Evolutionary conservation across 192 early-diverging fungal genomes (phyloP).

Genomic region (Linnemannia hyalina): DNA sequence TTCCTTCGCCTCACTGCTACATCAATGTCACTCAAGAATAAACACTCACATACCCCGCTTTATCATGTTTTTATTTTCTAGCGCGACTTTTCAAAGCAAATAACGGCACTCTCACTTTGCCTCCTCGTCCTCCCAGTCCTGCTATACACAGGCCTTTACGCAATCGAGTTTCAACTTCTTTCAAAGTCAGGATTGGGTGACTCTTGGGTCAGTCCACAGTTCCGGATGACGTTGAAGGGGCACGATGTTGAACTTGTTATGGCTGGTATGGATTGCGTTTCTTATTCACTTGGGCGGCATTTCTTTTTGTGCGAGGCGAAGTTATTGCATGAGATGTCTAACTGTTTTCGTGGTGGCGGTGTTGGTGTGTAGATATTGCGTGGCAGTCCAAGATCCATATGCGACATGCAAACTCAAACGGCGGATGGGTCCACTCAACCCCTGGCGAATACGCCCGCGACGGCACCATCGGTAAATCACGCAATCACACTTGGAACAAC

Average conservation of each 20-base stretch:
- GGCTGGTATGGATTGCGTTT: conserved; percentile 4
- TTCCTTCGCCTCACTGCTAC: neutral
- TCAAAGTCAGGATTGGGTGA: conserved; percentile 85
- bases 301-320: too few relatives aligned
- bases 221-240: conserved; percentile 84
- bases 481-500: too few relatives aligned
- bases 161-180: conserved; percentile 87
- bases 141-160: conserved; percentile 86
- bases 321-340: too few relatives aligned
- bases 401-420: conserved; percentile 74
- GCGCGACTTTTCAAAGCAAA: conserved; percentile 70
- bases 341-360: too few relatives aligned
- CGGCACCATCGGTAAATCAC: conserved; percentile 3
- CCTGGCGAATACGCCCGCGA: conserved; percentile 17
- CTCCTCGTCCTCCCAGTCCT: conserved; percentile 83
- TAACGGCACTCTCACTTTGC: conserved; percentile 84
- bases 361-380: conserved; percentile 62
- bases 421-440: conserved; percentile 79
- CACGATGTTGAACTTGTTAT: conserved; percentile 60
- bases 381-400: conserved; percentile 71
- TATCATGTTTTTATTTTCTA: neutral
- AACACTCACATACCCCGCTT: neutral
- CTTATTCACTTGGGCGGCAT: too few relatives aligned
- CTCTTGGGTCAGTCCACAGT: conserved; percentile 87
- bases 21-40: neutral